Conservation (phyloP, 441 rosid genomes). For the Gossypium davidsonii region DNA sequence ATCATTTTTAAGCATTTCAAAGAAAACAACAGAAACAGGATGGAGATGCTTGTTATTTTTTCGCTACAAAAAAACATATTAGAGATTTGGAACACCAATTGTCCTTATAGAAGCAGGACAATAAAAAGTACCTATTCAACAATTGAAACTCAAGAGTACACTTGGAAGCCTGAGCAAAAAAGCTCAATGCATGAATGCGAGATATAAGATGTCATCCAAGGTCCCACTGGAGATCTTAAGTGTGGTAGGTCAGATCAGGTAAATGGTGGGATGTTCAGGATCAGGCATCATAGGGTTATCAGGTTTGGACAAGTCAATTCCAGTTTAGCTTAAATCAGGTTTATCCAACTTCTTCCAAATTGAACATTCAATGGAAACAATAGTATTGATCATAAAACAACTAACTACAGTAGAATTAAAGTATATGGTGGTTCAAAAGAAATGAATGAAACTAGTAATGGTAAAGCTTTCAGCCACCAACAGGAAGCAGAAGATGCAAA, state of each 20-base stretch:
- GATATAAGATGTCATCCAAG: not conserved
- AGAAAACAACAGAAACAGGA: not conserved
- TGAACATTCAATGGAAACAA: not conserved
- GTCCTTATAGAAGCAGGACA: not conserved
- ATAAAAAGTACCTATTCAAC: not conserved
- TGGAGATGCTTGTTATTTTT: not conserved
- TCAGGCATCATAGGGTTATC: not conserved
- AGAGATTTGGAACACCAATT: not conserved
- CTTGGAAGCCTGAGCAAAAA: conserved; percentile 3
- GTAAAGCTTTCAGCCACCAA: not conserved
- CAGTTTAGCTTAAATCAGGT: not conserved
- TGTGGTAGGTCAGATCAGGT: not conserved
- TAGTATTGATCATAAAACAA: not conserved
- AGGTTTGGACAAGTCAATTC: not conserved
- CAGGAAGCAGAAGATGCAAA: not conserved
- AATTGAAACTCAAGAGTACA: not conserved
- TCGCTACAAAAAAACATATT: not conserved
- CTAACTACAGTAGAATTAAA: not conserved
- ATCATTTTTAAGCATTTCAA: not conserved
- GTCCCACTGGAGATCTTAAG: not conserved
- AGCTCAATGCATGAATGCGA: not conserved
- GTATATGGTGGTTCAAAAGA: not conserved
- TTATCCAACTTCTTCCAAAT: not conserved
- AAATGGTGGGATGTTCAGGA: not conserved
- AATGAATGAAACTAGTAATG: not conserved